Evolutionary conservation across 345 rosid genomes (phyloP).

Genomic region (Kandelia obovata): DNA sequence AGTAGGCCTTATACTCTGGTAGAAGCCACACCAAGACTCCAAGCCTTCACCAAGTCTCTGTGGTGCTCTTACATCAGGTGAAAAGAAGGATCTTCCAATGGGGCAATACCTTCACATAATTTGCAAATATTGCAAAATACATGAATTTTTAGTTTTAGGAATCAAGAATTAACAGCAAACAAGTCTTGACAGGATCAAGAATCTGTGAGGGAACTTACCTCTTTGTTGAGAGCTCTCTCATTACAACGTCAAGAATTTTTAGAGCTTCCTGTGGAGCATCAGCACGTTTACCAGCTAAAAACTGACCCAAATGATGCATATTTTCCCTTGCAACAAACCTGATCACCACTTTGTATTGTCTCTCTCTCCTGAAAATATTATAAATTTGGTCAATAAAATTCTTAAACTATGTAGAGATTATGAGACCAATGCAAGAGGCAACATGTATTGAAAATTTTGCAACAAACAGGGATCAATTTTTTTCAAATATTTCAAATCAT

Average conservation of each 20-base stretch:
- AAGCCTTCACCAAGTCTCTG: constrained; percentile 91
- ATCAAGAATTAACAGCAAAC: not conserved
- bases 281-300: constrained; percentile 83
- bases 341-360: constrained; percentile 76
- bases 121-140: not conserved
- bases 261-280: constrained; percentile 92
- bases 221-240: constrained; percentile 80
- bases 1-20: constrained; percentile 94
- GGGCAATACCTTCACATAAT: constrained; percentile 58
- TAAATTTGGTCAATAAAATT: constrained; percentile 6
- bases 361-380: constrained; percentile 56
- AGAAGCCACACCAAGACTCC: constrained; percentile 98
- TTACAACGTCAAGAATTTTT: constrained; percentile 82
- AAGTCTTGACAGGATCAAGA: not conserved
- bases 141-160: not conserved
- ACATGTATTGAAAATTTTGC: not conserved
- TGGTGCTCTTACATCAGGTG: constrained; percentile 73
- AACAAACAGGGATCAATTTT: not conserved
- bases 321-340: constrained; percentile 82
- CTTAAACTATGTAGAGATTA: not conserved
- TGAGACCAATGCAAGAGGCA: constrained; percentile 3
- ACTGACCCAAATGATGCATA: constrained; percentile 84
- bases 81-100: constrained; percentile 87
- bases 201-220: constrained; percentile 36
- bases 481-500: not conserved